A percentile compares a stretch with the other conserved stretches of the same genome.
Evolutionary conservation across 305 asterid species (phyloP).

Genomic region (Caryopteris hybrid): DNA sequence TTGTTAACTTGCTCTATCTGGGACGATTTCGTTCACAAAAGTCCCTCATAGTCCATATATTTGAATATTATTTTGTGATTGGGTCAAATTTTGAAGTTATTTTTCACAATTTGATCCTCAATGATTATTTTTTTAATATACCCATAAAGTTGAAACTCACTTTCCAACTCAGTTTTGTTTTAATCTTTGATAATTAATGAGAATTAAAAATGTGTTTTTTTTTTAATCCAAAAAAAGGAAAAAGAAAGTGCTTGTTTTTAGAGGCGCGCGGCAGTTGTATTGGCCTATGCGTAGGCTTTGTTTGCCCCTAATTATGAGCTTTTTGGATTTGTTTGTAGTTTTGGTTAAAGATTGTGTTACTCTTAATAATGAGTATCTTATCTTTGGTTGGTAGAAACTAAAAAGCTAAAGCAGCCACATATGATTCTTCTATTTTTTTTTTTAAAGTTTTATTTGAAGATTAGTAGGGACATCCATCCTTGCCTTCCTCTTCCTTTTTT

Average conservation of each 20-base stretch:
- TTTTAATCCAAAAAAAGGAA: too few relatives aligned
- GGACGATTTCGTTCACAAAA: background rate
- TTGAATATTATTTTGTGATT: too few relatives aligned
- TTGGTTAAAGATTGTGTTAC: background rate
- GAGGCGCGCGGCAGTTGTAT: slow-evolving; percentile 1
- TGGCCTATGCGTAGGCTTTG: background rate
- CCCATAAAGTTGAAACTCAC: background rate
- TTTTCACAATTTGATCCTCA: too few relatives aligned
- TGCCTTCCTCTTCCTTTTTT: too few relatives aligned
- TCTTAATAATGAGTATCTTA: slow-evolving; percentile 2
- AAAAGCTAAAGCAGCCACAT: background rate
- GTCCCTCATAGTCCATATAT: background rate
- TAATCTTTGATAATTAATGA: too few relatives aligned
- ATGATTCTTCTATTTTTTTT: background rate
- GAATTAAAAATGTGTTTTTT: too few relatives aligned
- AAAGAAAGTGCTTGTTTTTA: background rate
- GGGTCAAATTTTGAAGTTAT: too few relatives aligned
- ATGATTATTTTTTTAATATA: too few relatives aligned
- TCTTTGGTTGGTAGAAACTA: background rate
- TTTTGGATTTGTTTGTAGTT: slow-evolving; percentile 6
- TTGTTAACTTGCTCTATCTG: too few relatives aligned
- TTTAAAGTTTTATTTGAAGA: too few relatives aligned
- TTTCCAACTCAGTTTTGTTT: background rate
- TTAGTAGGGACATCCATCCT: too few relatives aligned
- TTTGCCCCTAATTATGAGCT: background rate